Conservation (phyloP, 2,329 filamentous ascomycete genomes). For the Truncatella angustata region DNA sequence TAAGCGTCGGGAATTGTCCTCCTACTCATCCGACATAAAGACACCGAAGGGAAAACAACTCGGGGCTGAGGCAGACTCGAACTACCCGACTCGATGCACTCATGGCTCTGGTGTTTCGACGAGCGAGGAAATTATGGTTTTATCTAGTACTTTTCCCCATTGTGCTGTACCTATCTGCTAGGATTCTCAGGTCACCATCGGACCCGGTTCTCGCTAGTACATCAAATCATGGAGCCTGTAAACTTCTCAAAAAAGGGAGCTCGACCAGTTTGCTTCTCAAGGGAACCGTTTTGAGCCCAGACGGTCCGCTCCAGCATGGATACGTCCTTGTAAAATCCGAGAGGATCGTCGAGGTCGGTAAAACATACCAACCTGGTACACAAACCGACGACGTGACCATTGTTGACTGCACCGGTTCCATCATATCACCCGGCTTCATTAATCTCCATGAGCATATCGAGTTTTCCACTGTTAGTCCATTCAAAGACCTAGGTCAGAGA, state of each 20-base stretch:
- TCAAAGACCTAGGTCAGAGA: conserved; percentile 21
- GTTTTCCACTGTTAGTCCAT: conserved; percentile 22
- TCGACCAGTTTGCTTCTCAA: conserved; percentile 28
- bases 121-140: neutral
- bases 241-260: conserved; percentile 14
- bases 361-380: conserved; percentile 9
- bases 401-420: conserved; percentile 21
- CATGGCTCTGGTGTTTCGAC: neutral
- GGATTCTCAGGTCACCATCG: too few species aligned
- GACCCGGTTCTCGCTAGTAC: neutral
- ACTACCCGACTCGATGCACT: neutral
- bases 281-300: conserved; percentile 38
- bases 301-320: conserved; percentile 19
- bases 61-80: neutral
- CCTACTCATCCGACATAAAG: too few species aligned
- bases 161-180: too few species aligned
- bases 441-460: conserved; percentile 29
- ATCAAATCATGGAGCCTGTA: neutral
- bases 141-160: neutral
- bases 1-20: too few species aligned
- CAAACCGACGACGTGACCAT: conserved; percentile 15
- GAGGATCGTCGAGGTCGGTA: conserved; percentile 17
- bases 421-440: conserved; percentile 29
- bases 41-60: too few species aligned
- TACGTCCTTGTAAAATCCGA: conserved; percentile 26